Evolutionary conservation across 306 rosid genomes (phyloP), one percentile per base, ranked within the genome.

Genomic region (Dalbergia cochinchinensis): DNA sequence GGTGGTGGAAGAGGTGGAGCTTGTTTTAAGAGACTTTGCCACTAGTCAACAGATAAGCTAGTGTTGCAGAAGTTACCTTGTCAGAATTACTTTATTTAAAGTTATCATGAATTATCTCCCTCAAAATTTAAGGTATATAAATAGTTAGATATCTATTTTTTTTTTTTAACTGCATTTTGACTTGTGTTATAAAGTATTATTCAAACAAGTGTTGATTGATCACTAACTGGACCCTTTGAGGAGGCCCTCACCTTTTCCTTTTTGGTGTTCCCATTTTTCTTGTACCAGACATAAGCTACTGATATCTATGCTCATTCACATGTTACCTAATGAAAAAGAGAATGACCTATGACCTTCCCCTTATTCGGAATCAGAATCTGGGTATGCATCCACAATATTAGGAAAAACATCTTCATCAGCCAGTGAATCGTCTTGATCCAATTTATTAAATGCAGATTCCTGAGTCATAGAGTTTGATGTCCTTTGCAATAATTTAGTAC

Each of bases 1-100:
- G 67, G 95, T 92, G 68, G 91, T 94, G 62, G 88, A 92, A 85
- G 95, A 92, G 85, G 91, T 94, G 63, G 92, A 86, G 77, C 86
- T 88, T 73, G 86, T 92, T 47, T 90, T 94, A 82, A 86, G 91
- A 82, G 97, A 91, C 77, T 87, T 76, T 84, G 85, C 88, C 79
- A 78, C 42, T 41, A 69, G 65, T 86, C 81, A 78, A n/a, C 50
- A 81, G 81, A 35, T 79, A 80, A 83, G 74, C 60, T 19, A 68
- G 70, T 14, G 13, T 54, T 54, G 68, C 71, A 7, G n/a, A 57
- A 45, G 74, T 76, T 78, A 71, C 58, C 16, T 22, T 83, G 74
- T 58, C 69, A 20, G 64, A 19, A 55, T 37, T 37, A 37, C 5
- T 57, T 66, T 66, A 44, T 55, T 66, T 67, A 45, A 83, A 78